Evolutionary conservation across 2,329 filamentous ascomycete species (phyloP).

Genomic region (Thelonectria discophora): DNA sequence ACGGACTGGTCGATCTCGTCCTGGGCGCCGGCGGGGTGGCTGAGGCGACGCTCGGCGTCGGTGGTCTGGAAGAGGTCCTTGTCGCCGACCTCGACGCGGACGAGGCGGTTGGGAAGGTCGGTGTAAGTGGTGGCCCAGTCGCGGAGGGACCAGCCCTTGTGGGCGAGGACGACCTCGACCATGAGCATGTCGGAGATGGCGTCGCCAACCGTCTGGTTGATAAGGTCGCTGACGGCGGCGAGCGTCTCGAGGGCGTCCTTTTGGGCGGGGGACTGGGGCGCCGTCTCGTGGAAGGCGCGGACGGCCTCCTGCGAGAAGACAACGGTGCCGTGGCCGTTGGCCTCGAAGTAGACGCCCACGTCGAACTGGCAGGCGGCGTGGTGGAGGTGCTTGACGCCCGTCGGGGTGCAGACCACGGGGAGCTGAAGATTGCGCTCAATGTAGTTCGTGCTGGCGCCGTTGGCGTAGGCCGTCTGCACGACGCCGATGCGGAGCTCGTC

Average conservation of each 20-base stretch:
- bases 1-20: constrained; percentile 87
- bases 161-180: constrained; percentile 93
- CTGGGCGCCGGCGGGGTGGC: constrained; percentile 81
- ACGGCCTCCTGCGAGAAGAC: constrained; percentile 90
- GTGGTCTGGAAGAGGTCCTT: constrained; percentile 91
- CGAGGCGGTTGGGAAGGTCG: constrained; percentile 94
- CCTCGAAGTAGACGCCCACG: constrained; percentile 97
- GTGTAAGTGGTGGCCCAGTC: constrained; percentile 95
- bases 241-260: constrained; percentile 89
- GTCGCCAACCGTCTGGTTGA: constrained; percentile 98
- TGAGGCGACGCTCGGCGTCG: constrained; percentile 89
- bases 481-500: constrained; percentile 90
- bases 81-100: constrained; percentile 88
- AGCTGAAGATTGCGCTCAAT: constrained; percentile 88
- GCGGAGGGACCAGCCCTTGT: constrained; percentile 89
- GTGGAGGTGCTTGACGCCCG: constrained; percentile 96
- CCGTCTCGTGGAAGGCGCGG: constrained; percentile 77
- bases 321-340: constrained; percentile 96
- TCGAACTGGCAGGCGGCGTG: constrained; percentile 96
- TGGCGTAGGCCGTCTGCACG: constrained; percentile 97
- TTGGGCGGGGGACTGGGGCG: constrained; percentile 91
- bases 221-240: constrained; percentile 83
- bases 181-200: constrained; percentile 95
- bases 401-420: constrained; percentile 91
- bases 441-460: constrained; percentile 92